These are phyloP conservation scores for Glomus cerebriforme DNA, from an alignment of 192 early-diverging fungal species.

Conservation along the genomic window DNA sequence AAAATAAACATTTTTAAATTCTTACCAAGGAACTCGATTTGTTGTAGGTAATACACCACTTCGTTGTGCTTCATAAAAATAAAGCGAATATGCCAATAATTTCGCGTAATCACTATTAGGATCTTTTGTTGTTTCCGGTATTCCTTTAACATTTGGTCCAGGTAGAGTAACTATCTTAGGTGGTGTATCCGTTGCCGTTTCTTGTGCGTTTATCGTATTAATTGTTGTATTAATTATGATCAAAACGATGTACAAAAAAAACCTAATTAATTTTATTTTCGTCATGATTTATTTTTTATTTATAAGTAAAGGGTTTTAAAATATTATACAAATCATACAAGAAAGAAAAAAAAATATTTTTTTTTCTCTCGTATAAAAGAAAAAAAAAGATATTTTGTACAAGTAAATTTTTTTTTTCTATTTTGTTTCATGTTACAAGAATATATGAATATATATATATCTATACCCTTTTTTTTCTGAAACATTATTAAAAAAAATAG, in stretches of 20 bases:
- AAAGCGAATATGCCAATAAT: slow-evolving; percentile 48
- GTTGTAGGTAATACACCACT: slow-evolving; percentile 50
- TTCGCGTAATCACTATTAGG: background rate
- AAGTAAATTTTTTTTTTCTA: too few species aligned
- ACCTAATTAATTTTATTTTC: background rate
- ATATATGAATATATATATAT: too few species aligned
- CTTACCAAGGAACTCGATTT: slow-evolving; percentile 49
- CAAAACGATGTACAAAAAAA: background rate
- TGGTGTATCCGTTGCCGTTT: too few species aligned
- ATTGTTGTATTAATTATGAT: background rate
- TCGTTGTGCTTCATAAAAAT: slow-evolving; percentile 60
- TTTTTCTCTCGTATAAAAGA: too few species aligned
- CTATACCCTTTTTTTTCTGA: too few species aligned
- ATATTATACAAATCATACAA: too few species aligned
- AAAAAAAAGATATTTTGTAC: too few species aligned
- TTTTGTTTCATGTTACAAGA: too few species aligned
- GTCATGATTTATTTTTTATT: too few species aligned
- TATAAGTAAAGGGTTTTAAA: too few species aligned
- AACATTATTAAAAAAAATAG: too few species aligned
- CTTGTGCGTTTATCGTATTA: background rate
- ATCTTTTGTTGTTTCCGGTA: background rate
- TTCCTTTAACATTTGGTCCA: background rate
- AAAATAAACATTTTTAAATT: background rate
- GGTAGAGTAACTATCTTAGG: background rate
- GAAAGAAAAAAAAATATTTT: too few species aligned